Conservation (phyloP, 2,329 filamentous ascomycete species). For the Nothopassalora personata region DNA sequence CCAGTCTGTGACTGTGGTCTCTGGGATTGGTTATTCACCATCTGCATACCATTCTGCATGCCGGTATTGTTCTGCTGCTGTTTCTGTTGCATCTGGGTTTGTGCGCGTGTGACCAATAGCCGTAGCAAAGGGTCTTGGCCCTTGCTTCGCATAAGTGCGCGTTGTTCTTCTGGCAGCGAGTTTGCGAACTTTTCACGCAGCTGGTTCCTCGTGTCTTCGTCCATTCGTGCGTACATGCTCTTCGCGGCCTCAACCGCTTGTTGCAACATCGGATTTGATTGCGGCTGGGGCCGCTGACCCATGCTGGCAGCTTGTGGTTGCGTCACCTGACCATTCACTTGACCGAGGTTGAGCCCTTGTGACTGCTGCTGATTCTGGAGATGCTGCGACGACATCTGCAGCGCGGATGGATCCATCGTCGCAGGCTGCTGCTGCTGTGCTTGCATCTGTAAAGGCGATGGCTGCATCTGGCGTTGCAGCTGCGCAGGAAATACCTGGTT, state of each 20-base stretch:
- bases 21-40: constrained; percentile 27
- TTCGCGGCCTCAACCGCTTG: constrained; percentile 21
- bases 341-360: neutral
- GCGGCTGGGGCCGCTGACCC: constrained; percentile 10
- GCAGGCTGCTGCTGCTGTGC: constrained; percentile 16
- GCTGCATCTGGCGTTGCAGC: constrained; percentile 27
- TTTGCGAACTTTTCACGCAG: constrained; percentile 21
- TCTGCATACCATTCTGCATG: constrained; percentile 33
- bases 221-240: constrained; percentile 18
- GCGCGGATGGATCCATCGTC: constrained; percentile 24
- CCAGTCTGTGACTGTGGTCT: constrained; percentile 37
- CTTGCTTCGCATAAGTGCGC: constrained; percentile 5
- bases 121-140: constrained; percentile 23
- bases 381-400: constrained; percentile 23
- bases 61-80: constrained; percentile 12
- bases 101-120: constrained; percentile 18
- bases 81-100: constrained; percentile 6
- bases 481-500: constrained; percentile 24
- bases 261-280: constrained; percentile 6
- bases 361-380: constrained; percentile 10
- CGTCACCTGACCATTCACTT: neutral
- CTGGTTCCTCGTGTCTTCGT: constrained; percentile 23
- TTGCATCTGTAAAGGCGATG: constrained; percentile 23
- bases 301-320: constrained; percentile 6
- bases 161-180: constrained; percentile 19